Conservation (phyloP, 352 stramenopile species). For the Globisporangium abappressorium region DNA sequence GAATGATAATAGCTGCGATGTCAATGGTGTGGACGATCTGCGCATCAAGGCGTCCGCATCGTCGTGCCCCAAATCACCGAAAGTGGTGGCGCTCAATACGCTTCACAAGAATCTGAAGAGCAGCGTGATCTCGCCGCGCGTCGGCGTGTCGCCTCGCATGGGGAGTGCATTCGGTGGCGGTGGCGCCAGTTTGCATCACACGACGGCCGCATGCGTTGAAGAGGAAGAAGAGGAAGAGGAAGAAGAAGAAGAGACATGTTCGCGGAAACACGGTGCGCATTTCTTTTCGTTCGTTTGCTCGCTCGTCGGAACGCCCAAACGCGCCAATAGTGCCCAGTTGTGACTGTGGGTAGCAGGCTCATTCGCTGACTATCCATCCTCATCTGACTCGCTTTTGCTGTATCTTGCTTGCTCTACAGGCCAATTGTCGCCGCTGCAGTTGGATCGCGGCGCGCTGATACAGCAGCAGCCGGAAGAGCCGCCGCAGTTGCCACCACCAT, state of each 20-base stretch:
- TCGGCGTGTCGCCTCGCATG: slow-evolving; percentile 15
- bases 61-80: slow-evolving; percentile 29
- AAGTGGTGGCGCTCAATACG: slow-evolving; percentile 15
- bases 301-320: background rate
- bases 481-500: background rate
- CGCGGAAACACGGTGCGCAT: slow-evolving; percentile 17
- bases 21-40: background rate
- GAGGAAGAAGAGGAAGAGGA: slow-evolving; percentile 4
- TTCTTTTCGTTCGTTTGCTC: slow-evolving; percentile 1
- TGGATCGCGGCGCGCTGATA: slow-evolving; percentile 3
- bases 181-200: slow-evolving; percentile 24
- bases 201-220: slow-evolving; percentile 8
- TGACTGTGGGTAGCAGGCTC: background rate
- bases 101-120: slow-evolving; percentile 26
- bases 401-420: slow-evolving; percentile 3
- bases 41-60: slow-evolving; percentile 7
- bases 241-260: slow-evolving; percentile 8
- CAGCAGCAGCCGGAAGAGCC: slow-evolving; percentile 11
- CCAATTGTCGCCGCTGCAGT: slow-evolving; percentile 9
- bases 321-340: background rate
- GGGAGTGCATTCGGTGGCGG: slow-evolving; percentile 2
- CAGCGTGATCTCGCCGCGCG: slow-evolving; percentile 33
- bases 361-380: slow-evolving; percentile 1
- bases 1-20: slow-evolving; percentile 10
- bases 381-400: background rate